These are phyloP conservation scores for Penicillium herquei DNA, from an alignment of 495 filamentous ascomycete genomes.

Conservation along the genomic window DNA sequence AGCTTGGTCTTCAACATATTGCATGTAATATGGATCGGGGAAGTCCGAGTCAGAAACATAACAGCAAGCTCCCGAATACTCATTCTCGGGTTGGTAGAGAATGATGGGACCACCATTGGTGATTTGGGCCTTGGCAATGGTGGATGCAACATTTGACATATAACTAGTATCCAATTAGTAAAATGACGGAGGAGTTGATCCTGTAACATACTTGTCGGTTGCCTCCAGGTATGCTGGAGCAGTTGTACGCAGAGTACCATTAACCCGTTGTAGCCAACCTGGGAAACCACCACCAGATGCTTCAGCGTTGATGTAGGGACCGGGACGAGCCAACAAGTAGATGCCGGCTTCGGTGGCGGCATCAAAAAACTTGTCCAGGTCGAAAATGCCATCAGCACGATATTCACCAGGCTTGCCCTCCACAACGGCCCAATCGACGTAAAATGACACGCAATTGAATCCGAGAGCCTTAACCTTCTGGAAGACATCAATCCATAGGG, in stretches of 20 bases:
- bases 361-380: conserved; percentile 67
- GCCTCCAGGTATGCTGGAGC: conserved; percentile 61
- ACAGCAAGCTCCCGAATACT: conserved; percentile 55
- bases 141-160: conserved; percentile 47
- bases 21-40: conserved; percentile 64
- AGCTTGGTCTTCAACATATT: conserved; percentile 66
- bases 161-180: conserved; percentile 24
- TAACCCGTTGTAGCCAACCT: conserved; percentile 64
- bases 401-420: conserved; percentile 72
- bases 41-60: conserved; percentile 40
- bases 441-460: conserved; percentile 75
- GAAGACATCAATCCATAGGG: conserved; percentile 71
- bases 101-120: conserved; percentile 78
- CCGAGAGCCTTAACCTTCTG: conserved; percentile 78
- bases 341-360: conserved; percentile 67
- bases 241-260: conserved; percentile 57
- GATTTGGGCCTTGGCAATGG: conserved; percentile 73
- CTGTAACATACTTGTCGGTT: conserved; percentile 60
- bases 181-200: too few relatives aligned
- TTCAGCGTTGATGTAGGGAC: conserved; percentile 69
- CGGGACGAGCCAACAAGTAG: conserved; percentile 73
- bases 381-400: conserved; percentile 66
- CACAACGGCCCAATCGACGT: conserved; percentile 75
- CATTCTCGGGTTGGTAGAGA: conserved; percentile 77
- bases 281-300: conserved; percentile 62